phyloP scores from a whole-genome alignment of 2,329 filamentous ascomycete species.

The Trichophyton equinum region DNA sequence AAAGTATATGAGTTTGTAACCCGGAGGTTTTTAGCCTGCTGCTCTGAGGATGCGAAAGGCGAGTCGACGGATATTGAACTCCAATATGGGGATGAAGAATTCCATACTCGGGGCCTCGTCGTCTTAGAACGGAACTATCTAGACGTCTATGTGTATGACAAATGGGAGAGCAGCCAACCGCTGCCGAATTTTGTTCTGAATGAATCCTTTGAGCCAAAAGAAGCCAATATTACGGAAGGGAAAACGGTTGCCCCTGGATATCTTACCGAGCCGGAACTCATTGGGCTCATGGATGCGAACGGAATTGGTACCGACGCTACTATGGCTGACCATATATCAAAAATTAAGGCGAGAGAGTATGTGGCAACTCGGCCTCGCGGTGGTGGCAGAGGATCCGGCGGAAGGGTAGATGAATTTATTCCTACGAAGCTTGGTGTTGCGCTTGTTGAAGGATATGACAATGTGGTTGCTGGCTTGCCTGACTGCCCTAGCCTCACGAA shows the following conservation, averaged over 20 bases:
- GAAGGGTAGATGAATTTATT: slow-evolving; percentile 67
- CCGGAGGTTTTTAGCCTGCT: slow-evolving; percentile 86
- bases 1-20: slow-evolving; percentile 86
- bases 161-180: slow-evolving; percentile 78
- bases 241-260: slow-evolving; percentile 75
- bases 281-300: slow-evolving; percentile 95
- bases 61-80: slow-evolving; percentile 76
- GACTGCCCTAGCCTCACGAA: slow-evolving; percentile 63
- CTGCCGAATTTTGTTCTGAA: slow-evolving; percentile 67
- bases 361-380: slow-evolving; percentile 52
- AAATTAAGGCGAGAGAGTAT: slow-evolving; percentile 83
- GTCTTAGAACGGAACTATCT: slow-evolving; percentile 87
- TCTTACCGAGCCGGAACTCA: slow-evolving; percentile 87
- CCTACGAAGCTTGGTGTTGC: slow-evolving; percentile 85
- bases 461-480: slow-evolving; percentile 72
- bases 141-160: slow-evolving; percentile 91
- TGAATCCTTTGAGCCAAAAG: slow-evolving; percentile 74
- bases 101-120: slow-evolving; percentile 68
- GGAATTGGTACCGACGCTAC: slow-evolving; percentile 97
- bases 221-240: slow-evolving; percentile 83
- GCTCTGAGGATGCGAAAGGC: slow-evolving; percentile 84
- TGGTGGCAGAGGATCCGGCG: slow-evolving; percentile 27
- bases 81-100: slow-evolving; percentile 67
- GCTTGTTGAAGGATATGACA: slow-evolving; percentile 85
- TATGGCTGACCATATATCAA: slow-evolving; percentile 97